These are phyloP conservation scores for Isatis tinctoria DNA, from an alignment of 345 rosid species.

Conservation along the genomic window DNA sequence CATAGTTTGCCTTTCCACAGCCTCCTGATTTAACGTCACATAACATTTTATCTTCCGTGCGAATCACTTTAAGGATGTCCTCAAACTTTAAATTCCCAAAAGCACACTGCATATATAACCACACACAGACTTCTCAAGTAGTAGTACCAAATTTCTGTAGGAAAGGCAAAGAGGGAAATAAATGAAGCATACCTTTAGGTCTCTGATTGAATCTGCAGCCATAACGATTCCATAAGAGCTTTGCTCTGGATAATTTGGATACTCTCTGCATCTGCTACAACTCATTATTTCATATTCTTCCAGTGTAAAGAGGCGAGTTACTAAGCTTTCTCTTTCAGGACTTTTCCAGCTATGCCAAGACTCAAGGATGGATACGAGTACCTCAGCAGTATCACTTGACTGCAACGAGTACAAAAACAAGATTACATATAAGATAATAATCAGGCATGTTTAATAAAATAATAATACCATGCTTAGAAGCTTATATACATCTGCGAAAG, in stretches of 20 bases:
- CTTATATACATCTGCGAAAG: not conserved
- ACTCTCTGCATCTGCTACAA: conserved; percentile 16
- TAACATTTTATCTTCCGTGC: not conserved
- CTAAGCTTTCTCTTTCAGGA: conserved; percentile 5
- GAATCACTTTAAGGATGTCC: not conserved
- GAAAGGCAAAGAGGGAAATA: not conserved
- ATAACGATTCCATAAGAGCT: conserved; percentile 15
- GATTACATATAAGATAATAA: not conserved
- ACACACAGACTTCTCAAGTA: not conserved
- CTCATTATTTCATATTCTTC: conserved; percentile 17
- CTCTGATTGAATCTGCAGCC: conserved; percentile 22
- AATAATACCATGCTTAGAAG: not conserved
- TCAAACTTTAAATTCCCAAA: not conserved
- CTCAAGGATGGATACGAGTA: conserved; percentile 15
- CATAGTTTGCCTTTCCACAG: not conserved
- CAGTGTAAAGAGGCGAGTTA: not conserved
- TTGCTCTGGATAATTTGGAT: conserved; percentile 15
- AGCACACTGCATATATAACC: not conserved
- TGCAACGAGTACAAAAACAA: not conserved
- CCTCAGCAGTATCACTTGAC: conserved; percentile 6
- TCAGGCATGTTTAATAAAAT: not conserved
- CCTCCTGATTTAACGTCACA: not conserved
- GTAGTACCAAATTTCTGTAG: not conserved
- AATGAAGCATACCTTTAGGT: conserved; percentile 14
- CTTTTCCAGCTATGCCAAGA: conserved; percentile 7